Evolutionary conservation across 176 grass and related monocot genomes (phyloP).

Genomic region (Lolium perenne): DNA sequence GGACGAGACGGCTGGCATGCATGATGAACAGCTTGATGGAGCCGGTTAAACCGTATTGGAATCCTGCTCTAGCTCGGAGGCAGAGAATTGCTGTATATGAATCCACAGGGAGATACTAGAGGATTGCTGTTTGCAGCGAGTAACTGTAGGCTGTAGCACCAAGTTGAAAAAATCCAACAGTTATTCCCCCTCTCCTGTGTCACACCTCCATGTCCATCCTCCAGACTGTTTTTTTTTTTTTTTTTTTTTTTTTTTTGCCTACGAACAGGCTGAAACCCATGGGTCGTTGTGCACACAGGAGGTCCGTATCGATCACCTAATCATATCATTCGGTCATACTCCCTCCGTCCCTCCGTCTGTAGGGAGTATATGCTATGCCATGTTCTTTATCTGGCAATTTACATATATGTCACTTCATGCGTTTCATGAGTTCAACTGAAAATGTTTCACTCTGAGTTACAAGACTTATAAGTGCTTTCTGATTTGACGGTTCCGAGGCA

Average conservation of each 20-base stretch:
- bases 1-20: background rate
- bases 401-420: background rate
- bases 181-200: background rate
- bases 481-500: background rate
- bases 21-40: background rate
- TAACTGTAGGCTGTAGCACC: background rate
- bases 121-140: background rate
- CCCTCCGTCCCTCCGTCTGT: too few species aligned
- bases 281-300: background rate
- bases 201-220: slow-evolving; percentile 28
- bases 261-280: background rate
- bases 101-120: background rate
- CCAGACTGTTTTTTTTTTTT: background rate
- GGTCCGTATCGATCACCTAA: background rate
- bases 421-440: slow-evolving; percentile 6
- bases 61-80: background rate
- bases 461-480: background rate
- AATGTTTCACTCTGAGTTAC: background rate
- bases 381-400: background rate
- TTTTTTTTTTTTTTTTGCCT: background rate
- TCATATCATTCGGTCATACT: too few species aligned
- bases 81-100: background rate
- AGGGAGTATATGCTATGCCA: background rate
- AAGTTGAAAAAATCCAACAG: background rate
- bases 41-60: background rate